Conservation (phyloP, 768 basidiomycete species). For the Russula olivacea region DNA sequence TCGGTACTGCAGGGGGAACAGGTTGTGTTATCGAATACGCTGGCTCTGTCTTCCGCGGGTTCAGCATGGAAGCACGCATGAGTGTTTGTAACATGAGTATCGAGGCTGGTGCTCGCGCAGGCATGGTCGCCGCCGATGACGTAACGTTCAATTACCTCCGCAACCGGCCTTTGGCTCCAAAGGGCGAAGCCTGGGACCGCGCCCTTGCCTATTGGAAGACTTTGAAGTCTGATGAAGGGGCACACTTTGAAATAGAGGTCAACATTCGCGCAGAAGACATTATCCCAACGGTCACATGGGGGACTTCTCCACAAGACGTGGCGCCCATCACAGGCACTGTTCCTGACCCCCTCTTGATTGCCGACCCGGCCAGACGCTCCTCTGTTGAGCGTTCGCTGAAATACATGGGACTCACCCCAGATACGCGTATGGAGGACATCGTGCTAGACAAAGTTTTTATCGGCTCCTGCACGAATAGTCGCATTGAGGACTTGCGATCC, state of each 20-base stretch:
- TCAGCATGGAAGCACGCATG: constrained; percentile 60
- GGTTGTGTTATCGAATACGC: constrained; percentile 61
- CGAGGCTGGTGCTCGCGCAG: constrained; percentile 58
- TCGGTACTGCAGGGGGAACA: constrained; percentile 61
- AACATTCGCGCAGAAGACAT: constrained; percentile 56
- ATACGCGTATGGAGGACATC: constrained; percentile 51
- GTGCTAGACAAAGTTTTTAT: constrained; percentile 62
- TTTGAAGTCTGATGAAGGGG: constrained; percentile 50
- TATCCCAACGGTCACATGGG: constrained; percentile 60
- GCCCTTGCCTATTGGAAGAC: constrained; percentile 57
- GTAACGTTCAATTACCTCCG: constrained; percentile 56
- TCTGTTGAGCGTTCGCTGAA: constrained; percentile 48
- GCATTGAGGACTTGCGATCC: constrained; percentile 59
- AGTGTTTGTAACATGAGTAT: constrained; percentile 65
- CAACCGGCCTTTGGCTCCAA: constrained; percentile 53
- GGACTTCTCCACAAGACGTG: constrained; percentile 58
- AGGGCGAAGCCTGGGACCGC: constrained; percentile 53
- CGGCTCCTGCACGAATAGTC: constrained; percentile 62
- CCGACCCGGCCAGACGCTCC: constrained; percentile 41
- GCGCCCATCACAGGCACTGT: constrained; percentile 53
- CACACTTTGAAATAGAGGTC: constrained; percentile 54
- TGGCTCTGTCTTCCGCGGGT: constrained; percentile 48
- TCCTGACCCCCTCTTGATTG: constrained; percentile 44
- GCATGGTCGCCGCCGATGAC: constrained; percentile 62
- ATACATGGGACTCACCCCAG: constrained; percentile 56